Percentiles rank a stretch among this genome's conserved stretches.
Evolutionary conservation across 2,329 filamentous ascomycete species (phyloP).

Genomic region (Paraphoma chrysanthemicola): DNA sequence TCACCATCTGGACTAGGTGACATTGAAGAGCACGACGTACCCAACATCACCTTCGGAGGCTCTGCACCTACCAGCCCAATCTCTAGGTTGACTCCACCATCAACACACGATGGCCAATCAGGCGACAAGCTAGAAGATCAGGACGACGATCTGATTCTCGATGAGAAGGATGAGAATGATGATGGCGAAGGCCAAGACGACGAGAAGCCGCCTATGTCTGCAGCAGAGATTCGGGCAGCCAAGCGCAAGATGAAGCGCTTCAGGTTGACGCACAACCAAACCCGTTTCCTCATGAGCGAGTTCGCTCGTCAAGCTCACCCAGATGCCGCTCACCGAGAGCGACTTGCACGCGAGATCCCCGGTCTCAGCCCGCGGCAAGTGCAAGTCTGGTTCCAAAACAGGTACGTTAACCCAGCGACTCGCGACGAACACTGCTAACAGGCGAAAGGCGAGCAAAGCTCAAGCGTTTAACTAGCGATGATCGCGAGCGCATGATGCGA

Average conservation of each 20-base stretch:
- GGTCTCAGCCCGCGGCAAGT: slow-evolving; percentile 91
- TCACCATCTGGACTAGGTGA: slow-evolving; percentile 45
- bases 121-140: slow-evolving; percentile 50
- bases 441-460: slow-evolving; percentile 63
- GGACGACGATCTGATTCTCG: slow-evolving; percentile 46
- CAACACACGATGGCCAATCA: slow-evolving; percentile 44
- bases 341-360: slow-evolving; percentile 87
- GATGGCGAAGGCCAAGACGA: slow-evolving; percentile 41
- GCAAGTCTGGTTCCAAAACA: slow-evolving; percentile 98
- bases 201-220: slow-evolving; percentile 51
- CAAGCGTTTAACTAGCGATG: slow-evolving; percentile 66
- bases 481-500: slow-evolving; percentile 67
- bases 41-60: slow-evolving; percentile 48
- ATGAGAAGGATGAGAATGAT: slow-evolving; percentile 47
- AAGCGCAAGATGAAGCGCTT: slow-evolving; percentile 76
- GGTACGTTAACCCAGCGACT: slow-evolving; percentile 62
- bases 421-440: slow-evolving; percentile 20
- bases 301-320: slow-evolving; percentile 95
- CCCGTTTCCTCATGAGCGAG: slow-evolving; percentile 96
- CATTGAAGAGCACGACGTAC: slow-evolving; percentile 43
- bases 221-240: slow-evolving; percentile 56
- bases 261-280: slow-evolving; percentile 92
- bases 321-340: slow-evolving; percentile 87
- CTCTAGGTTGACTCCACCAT: slow-evolving; percentile 54
- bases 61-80: slow-evolving; percentile 56